Conservation (phyloP, 2,329 filamentous ascomycete genomes). For the Mariannaea elegans region DNA sequence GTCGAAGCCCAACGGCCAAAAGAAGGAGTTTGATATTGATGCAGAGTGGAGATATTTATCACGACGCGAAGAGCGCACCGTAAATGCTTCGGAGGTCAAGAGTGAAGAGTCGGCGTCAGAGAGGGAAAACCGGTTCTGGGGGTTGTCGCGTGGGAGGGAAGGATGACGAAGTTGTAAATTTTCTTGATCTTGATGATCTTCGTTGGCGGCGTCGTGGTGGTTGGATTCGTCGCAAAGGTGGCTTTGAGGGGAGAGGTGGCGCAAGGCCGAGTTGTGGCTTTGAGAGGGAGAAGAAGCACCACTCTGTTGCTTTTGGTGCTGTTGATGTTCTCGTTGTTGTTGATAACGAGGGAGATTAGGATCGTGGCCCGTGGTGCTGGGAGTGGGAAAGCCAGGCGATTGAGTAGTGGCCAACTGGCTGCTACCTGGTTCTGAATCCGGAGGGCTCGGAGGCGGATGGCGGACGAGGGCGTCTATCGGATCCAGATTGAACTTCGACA, state of each 20-base stretch:
- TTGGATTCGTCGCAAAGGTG: slow-evolving; percentile 28
- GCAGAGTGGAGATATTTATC: slow-evolving; percentile 59
- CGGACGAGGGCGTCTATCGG: slow-evolving; percentile 53
- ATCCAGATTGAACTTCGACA: slow-evolving; percentile 64
- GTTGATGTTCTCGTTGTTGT: slow-evolving; percentile 6
- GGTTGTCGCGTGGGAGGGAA: slow-evolving; percentile 21
- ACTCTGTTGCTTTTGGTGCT: slow-evolving; percentile 1
- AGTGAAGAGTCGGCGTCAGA: slow-evolving; percentile 24
- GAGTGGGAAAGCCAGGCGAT: neutral
- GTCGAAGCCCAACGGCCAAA: slow-evolving; percentile 59
- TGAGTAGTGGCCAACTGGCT: slow-evolving; percentile 16
- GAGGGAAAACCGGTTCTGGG: slow-evolving; percentile 30
- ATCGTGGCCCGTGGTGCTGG: slow-evolving; percentile 19
- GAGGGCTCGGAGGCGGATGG: slow-evolving; percentile 28
- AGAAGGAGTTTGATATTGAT: slow-evolving; percentile 25
- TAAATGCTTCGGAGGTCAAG: slow-evolving; percentile 23
- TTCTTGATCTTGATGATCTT: slow-evolving; percentile 31
- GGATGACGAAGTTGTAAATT: slow-evolving; percentile 31
- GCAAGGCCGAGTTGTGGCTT: slow-evolving; percentile 31
- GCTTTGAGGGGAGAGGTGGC: slow-evolving; percentile 16
- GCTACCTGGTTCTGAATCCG: slow-evolving; percentile 34
- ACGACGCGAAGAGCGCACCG: slow-evolving; percentile 55
- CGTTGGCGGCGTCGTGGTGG: slow-evolving; percentile 29
- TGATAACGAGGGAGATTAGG: slow-evolving; percentile 29
- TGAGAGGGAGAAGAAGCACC: slow-evolving; percentile 10